These are phyloP conservation scores for Aristolochia contorta DNA, from an alignment of 164 flowering plant genomes.

Conservation along the genomic window DNA sequence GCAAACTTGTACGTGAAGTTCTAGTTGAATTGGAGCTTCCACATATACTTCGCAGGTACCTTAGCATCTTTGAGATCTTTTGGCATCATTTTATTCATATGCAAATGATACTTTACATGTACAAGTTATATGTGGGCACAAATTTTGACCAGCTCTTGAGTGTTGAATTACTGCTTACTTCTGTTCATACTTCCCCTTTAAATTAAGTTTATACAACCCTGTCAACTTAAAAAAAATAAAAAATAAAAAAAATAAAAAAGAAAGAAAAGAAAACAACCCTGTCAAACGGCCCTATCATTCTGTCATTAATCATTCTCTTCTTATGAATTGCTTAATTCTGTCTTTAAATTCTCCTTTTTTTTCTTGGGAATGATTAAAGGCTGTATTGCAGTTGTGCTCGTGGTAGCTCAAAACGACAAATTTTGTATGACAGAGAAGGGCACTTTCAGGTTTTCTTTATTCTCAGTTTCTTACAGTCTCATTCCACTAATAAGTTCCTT, in stretches of 20 bases:
- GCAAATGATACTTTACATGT: background rate
- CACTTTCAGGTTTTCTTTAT: slow-evolving; percentile 65
- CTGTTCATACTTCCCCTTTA: background rate
- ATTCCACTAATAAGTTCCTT: background rate
- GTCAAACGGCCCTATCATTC: too few relatives aligned
- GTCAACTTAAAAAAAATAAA: too few relatives aligned
- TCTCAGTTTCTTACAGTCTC: background rate
- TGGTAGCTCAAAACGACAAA: slow-evolving; percentile 86
- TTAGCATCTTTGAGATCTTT: background rate
- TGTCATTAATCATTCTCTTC: background rate
- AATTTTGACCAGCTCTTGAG: background rate
- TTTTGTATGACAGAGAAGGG: slow-evolving; percentile 49
- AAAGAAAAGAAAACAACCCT: too few relatives aligned
- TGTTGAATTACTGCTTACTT: background rate
- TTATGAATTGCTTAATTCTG: background rate
- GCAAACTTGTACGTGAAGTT: slow-evolving; percentile 90
- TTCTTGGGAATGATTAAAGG: background rate
- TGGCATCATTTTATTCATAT: background rate
- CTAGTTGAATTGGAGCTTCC: slow-evolving; percentile 93
- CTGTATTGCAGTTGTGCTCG: slow-evolving; percentile 65
- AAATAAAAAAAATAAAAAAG: too few relatives aligned
- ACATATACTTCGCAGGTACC: slow-evolving; percentile 64
- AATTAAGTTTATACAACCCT: background rate
- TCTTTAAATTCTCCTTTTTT: background rate
- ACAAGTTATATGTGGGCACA: background rate